These are phyloP conservation scores for Mycena sanguinolenta DNA, from an alignment of 768 basidiomycete species.

Conservation along the genomic window DNA sequence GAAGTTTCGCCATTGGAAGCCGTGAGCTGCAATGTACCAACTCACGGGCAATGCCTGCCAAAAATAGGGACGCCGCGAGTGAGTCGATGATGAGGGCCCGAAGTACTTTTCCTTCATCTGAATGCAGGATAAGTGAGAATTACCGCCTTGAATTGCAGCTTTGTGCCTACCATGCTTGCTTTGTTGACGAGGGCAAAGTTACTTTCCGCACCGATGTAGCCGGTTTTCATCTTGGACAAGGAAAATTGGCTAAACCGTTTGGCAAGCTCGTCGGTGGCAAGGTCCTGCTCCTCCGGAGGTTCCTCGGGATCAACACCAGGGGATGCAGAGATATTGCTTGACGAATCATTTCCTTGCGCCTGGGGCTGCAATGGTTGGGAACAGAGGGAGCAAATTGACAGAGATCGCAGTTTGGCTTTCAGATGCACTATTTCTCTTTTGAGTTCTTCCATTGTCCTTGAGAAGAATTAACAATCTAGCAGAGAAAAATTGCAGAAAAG, in stretches of 20 bases:
- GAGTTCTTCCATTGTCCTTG: slow-evolving; percentile 29
- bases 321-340: slow-evolving; percentile 2
- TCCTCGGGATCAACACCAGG: background rate
- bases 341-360: background rate
- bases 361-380: slow-evolving; percentile 13
- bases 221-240: background rate
- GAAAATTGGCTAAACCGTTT: slow-evolving; percentile 12
- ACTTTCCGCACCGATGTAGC: slow-evolving; percentile 13
- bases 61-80: slow-evolving; percentile 10
- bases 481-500: background rate
- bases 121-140: background rate
- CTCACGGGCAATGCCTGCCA: slow-evolving; percentile 24
- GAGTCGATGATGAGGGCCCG: background rate
- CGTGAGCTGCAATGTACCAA: background rate
- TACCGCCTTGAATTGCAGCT: background rate
- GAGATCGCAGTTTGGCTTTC: slow-evolving; percentile 50
- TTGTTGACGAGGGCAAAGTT: slow-evolving; percentile 21
- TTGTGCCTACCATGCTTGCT: slow-evolving; percentile 18
- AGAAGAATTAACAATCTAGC: background rate
- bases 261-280: slow-evolving; percentile 2
- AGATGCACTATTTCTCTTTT: slow-evolving; percentile 56
- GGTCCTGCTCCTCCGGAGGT: slow-evolving; percentile 1
- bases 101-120: slow-evolving; percentile 25
- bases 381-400: slow-evolving; percentile 31
- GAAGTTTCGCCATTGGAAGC: background rate